Percentiles rank a stretch among this genome's conserved stretches.
phyloP scores from a whole-genome alignment of 2,329 filamentous ascomycete genomes.

The Colletotrichum australisinense region DNA sequence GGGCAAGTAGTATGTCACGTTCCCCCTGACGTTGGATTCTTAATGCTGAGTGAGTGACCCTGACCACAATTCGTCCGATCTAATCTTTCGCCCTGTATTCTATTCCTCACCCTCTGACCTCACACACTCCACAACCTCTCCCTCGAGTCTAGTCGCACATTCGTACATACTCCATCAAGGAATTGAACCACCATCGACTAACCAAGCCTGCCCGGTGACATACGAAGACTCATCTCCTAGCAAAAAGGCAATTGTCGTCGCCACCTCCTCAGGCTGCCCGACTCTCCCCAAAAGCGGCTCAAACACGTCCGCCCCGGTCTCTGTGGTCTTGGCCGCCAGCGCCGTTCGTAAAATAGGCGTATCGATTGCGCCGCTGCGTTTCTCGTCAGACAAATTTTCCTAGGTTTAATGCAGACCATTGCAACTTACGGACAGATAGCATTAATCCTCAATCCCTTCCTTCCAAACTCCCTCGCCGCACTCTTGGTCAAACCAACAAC shows the following conservation, averaged over 20 bases:
- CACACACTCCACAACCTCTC: background rate
- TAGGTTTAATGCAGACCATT: background rate
- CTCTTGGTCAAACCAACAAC: slow-evolving; percentile 44
- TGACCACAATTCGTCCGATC: background rate
- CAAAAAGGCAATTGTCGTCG: slow-evolving; percentile 42
- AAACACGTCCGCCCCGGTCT: background rate
- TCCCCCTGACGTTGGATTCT: too few relatives aligned
- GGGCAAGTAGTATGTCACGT: background rate
- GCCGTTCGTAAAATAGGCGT: slow-evolving; percentile 27
- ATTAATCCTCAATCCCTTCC: slow-evolving; percentile 40
- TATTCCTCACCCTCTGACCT: background rate
- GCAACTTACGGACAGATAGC: slow-evolving; percentile 42
- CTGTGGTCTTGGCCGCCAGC: slow-evolving; percentile 8
- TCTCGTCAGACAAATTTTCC: background rate
- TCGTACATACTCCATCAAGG: background rate
- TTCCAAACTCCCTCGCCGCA: slow-evolving; percentile 43
- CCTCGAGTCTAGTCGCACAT: background rate
- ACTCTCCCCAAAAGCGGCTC: slow-evolving; percentile 36
- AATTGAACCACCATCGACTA: slow-evolving; percentile 41
- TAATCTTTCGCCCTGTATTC: background rate
- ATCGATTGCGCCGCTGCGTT: slow-evolving; percentile 24
- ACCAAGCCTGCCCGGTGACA: slow-evolving; percentile 41
- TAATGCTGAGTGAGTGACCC: background rate
- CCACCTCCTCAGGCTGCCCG: slow-evolving; percentile 43
- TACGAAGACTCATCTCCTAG: slow-evolving; percentile 42